Evolutionary conservation across 2,329 filamentous ascomycete species (phyloP), one percentile per base, ranked within the genome.

Genomic region (Mycosphaerella arachidis): DNA sequence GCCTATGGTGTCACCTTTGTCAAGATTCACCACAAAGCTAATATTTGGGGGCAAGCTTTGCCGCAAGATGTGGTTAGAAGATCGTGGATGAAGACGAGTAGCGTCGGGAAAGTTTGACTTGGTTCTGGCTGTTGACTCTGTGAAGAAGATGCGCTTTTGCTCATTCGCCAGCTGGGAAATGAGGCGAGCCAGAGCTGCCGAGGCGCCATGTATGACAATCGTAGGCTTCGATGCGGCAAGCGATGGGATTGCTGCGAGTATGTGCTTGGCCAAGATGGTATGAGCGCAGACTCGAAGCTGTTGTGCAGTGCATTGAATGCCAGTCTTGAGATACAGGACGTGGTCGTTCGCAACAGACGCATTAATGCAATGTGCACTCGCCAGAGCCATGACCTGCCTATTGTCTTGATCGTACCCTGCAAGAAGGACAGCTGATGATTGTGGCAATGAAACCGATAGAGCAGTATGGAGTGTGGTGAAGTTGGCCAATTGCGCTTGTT

Each of bases 131-230:
- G 48, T 57, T 46, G 58, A 57, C 31, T 61, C 37, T 1, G 61
- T 61, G 55, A 63, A 64, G 4, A 64, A 31, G 1, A 64, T 50
- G 18, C 35, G 35, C 13, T 6, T 31, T 16, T 51, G 5, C 4
- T 18, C 18, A 1, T n/a, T 51, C 50, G 57, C 57, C 27, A 64
- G 29, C 29, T 56, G 27, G 10, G 18, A 40, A 6, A 64, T 56
- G 46, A 33, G 55, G 10, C 50, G 13, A 16, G 57, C 60, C 50
- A 64, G 40, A 58, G 50, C 55, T 52, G 53, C 27, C 6, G 59
- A 62, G 20, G 60, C 62, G 27, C 60, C 60, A 48, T 64, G 62
- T n/a, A 64, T 51, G 57, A 64, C 30, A 7, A 58, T 48, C 2
- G 48, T 57, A 9, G 30, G 43, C 27, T 48, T 18, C 43, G 24